phyloP scores from a whole-genome alignment of 108 stramenopile species.

The Pseudonitzschia delicatissima region DNA sequence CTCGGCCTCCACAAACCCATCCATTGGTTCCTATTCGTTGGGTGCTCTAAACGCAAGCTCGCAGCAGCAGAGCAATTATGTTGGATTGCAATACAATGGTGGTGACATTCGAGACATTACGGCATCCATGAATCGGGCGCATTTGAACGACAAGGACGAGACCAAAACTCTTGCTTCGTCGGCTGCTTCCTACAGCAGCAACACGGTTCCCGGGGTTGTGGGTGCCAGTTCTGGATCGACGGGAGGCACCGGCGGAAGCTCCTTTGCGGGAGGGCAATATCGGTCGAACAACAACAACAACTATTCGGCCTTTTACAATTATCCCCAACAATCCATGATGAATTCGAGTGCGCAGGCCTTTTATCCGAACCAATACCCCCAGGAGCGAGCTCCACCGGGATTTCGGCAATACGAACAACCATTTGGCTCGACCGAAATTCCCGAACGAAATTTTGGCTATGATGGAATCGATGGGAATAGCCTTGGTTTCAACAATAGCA shows the following conservation, averaged over 20 bases:
- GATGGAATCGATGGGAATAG: not conserved
- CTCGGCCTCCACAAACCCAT: not conserved
- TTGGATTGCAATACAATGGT: not conserved
- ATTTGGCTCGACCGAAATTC: not conserved
- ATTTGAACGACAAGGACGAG: not conserved
- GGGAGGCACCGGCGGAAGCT: not conserved
- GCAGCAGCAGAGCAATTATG: not conserved
- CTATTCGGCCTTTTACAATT: not conserved
- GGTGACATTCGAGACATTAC: not conserved
- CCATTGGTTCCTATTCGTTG: not conserved
- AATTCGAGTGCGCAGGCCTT: not conserved
- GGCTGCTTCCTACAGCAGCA: slow-evolving; percentile 7
- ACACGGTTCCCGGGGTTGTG: slow-evolving; percentile 20
- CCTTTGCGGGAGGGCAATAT: not conserved
- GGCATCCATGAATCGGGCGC: not conserved
- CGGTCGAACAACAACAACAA: not conserved
- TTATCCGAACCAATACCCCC: not conserved
- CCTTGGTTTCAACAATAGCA: not conserved
- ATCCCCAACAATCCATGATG: slow-evolving; percentile 6
- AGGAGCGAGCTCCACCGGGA: slow-evolving; percentile 1
- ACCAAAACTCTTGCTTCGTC: not conserved
- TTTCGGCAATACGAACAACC: not conserved
- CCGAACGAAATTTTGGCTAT: not conserved
- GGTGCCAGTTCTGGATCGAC: slow-evolving; percentile 33
- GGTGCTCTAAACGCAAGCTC: too few species aligned